Conservation (phyloP, 208 protist species). For the Acanthamoeba rhysodes region DNA sequence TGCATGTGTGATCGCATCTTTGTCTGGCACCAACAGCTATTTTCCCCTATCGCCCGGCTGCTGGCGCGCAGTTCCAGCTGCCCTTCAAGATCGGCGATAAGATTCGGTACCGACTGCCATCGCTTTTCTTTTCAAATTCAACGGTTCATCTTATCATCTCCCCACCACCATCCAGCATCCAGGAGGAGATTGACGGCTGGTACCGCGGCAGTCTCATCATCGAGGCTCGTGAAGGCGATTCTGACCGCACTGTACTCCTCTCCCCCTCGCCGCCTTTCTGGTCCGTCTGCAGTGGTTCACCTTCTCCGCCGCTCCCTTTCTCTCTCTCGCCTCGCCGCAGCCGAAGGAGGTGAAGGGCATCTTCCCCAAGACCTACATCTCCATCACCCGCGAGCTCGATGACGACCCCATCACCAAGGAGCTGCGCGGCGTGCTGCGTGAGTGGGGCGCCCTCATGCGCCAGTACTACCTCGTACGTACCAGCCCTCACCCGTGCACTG, state of each 20-base stretch:
- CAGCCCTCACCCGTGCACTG: neutral
- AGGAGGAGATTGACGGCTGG: slow-evolving; percentile 76
- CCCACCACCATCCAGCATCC: neutral
- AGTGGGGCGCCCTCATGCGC: slow-evolving; percentile 74
- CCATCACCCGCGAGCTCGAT: slow-evolving; percentile 43
- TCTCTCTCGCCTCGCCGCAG: neutral
- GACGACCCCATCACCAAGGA: slow-evolving; percentile 75
- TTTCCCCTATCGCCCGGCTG: slow-evolving; percentile 32
- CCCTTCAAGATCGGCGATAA: slow-evolving; percentile 73
- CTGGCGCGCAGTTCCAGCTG: slow-evolving; percentile 66
- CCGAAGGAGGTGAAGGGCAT: slow-evolving; percentile 75
- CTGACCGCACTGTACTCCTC: slow-evolving; percentile 50
- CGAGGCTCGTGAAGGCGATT: neutral
- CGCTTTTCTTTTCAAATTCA: neutral
- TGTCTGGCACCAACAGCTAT: neutral
- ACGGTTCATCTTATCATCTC: neutral
- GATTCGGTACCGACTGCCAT: slow-evolving; percentile 5
- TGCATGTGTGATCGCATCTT: too few relatives aligned
- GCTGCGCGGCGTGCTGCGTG: slow-evolving; percentile 66
- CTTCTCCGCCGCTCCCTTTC: neutral
- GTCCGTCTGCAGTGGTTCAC: neutral
- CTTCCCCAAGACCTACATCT: slow-evolving; percentile 75
- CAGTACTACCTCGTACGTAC: slow-evolving; percentile 69
- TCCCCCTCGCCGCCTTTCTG: neutral
- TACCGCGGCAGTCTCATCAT: slow-evolving; percentile 68